Evolutionary conservation across 2,329 filamentous ascomycete species (phyloP).

Genomic region (Nothophoma quercina): DNA sequence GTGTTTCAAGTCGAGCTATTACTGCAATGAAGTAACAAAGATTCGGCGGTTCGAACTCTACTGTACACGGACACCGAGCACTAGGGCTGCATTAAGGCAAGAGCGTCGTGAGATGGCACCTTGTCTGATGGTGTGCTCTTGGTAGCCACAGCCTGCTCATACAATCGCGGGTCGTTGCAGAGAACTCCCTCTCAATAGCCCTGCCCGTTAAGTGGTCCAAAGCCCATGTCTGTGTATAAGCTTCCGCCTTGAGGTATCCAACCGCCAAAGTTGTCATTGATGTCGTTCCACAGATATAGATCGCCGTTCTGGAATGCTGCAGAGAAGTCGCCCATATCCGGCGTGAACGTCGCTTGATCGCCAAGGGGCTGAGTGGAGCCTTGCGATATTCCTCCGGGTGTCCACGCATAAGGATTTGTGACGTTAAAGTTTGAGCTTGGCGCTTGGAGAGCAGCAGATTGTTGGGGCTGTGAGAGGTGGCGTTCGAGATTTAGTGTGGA

Average conservation of each 20-base stretch:
- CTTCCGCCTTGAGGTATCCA: constrained; percentile 40
- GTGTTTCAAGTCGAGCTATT: too few species aligned
- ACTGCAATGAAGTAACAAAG: too few species aligned
- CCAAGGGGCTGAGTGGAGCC: constrained; percentile 5
- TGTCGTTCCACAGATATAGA: constrained; percentile 49
- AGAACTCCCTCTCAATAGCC: constrained; percentile 29
- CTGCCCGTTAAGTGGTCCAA: constrained; percentile 29
- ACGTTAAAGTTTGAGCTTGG: constrained; percentile 22
- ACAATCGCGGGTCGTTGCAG: too few species aligned
- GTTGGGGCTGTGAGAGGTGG: neutral
- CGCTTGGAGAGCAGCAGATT: neutral
- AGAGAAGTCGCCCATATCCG: constrained; percentile 44
- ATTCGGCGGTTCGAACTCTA: too few species aligned
- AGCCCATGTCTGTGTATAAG: constrained; percentile 37
- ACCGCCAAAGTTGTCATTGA: constrained; percentile 39
- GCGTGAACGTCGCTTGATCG: constrained; percentile 25
- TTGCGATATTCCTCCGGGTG: neutral
- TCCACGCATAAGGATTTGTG: constrained; percentile 18
- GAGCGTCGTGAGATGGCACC: too few species aligned
- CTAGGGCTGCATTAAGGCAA: too few species aligned
- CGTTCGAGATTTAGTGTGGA: neutral
- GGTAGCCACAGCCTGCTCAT: too few species aligned
- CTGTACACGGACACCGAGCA: too few species aligned
- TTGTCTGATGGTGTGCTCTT: too few species aligned
- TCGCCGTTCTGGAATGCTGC: constrained; percentile 47